Evolutionary conservation across 768 basidiomycete species (phyloP), one percentile per base, ranked within the genome.

Genomic region (Termitomyces sp.): DNA sequence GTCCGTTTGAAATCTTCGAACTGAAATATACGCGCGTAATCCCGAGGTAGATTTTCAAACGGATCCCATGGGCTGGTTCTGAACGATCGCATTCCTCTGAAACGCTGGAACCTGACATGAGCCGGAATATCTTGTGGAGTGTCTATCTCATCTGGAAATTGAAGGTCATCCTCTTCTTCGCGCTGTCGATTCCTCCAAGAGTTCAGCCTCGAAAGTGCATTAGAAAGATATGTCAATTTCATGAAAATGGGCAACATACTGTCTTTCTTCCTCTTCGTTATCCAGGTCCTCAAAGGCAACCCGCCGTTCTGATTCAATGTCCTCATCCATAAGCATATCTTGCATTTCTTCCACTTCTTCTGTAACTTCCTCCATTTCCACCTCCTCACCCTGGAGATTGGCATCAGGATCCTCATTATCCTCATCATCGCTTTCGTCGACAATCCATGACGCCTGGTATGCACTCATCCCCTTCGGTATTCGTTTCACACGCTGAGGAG

Each of bases 1-100:
- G 94, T 97, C 20, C 88, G 82, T 70, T 86, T 91, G 76, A 90
- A 97, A 66, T 95, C 92, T 73, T 98, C 95, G 67, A 98, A 97
- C 70, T 95, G 92, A 75, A 98, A 99, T 65, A 98, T 96, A 44
- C 89, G 82, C 2, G 89, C 93, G 67, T 98, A 98, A 69, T 99
- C 95, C 52, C 88, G 75, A 13, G 96, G 96, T 12, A 99, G 78
- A 67, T 95, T 95, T 73, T 99, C 96, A 66, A 89, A 98, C 8
- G 96, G 88, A 70, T 98, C 97, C 97, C 96, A 99, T 39, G 92
- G 93, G 69, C 92, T 95, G 6, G 96, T 98, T 39, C 96, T 78
- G 80, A 99, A 92, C 15, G 91, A 94, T 49, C 86, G 86, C 74
- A 99, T 72, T 8, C 96, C 96, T 58, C 96, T 86, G 70, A 87